Conservation (phyloP, 2,329 filamentous ascomycete species). For the Aspergillus sp. region DNA sequence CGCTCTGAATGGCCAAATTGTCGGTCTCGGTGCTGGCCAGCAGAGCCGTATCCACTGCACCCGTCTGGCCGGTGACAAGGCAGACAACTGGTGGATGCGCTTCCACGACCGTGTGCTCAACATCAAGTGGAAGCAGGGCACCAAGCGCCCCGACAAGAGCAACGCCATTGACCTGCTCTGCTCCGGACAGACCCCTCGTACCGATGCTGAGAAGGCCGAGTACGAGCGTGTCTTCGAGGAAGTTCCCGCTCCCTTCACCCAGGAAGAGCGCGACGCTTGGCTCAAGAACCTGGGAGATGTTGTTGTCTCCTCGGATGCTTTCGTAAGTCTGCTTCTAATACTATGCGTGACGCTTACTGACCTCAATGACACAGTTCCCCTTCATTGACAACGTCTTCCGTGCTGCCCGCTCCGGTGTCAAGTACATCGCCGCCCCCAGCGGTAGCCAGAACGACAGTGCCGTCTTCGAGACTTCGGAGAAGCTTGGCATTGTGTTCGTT, state of each 20-base stretch:
- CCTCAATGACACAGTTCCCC: slow-evolving; percentile 66
- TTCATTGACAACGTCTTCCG: slow-evolving; percentile 98
- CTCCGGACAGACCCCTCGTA: slow-evolving; percentile 82
- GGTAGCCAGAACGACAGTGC: slow-evolving; percentile 62
- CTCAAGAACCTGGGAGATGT: slow-evolving; percentile 73
- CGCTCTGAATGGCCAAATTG: slow-evolving; percentile 86
- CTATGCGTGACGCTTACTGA: background rate
- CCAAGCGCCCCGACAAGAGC: slow-evolving; percentile 95
- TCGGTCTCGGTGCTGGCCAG: slow-evolving; percentile 93
- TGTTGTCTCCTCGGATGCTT: slow-evolving; percentile 89
- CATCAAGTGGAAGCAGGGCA: slow-evolving; percentile 96
- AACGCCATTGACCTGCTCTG: slow-evolving; percentile 96
- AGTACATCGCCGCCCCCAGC: slow-evolving; percentile 91
- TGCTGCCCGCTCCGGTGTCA: slow-evolving; percentile 81
- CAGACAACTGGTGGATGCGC: slow-evolving; percentile 99
- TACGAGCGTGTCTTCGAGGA: slow-evolving; percentile 91
- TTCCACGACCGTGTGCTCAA: slow-evolving; percentile 87
- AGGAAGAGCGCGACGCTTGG: slow-evolving; percentile 84
- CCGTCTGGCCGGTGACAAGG: slow-evolving; percentile 93
- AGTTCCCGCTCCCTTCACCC: slow-evolving; percentile 78
- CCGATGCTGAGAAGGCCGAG: slow-evolving; percentile 77
- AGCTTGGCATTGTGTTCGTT: slow-evolving; percentile 88
- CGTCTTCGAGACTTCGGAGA: slow-evolving; percentile 79
- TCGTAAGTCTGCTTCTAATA: slow-evolving; percentile 61
- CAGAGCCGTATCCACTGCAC: slow-evolving; percentile 99